Evolutionary conservation across 1,284 basidiomycete genomes (phyloP).

Genomic region (Apiotrichum sp.): DNA sequence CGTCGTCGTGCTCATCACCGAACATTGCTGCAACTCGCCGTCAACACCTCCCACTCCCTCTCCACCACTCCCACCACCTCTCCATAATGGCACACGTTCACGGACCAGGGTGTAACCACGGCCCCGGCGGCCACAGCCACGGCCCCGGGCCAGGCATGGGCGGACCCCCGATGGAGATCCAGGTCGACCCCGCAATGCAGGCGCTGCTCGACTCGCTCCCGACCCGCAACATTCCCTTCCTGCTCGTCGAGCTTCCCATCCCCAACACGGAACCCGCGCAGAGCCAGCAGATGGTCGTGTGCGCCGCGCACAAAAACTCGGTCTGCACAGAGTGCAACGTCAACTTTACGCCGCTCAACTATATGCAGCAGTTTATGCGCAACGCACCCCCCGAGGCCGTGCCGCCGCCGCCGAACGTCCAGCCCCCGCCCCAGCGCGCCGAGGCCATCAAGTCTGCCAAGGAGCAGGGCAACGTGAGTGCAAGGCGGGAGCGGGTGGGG

Average conservation of each 20-base stretch:
- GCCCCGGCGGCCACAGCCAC: constrained; percentile 7
- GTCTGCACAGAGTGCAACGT: constrained; percentile 64
- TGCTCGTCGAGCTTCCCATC: constrained; percentile 22
- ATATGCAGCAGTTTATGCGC: constrained; percentile 62
- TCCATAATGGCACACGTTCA: constrained; percentile 6
- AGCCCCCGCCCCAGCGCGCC: constrained; percentile 59
- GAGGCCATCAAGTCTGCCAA: constrained; percentile 69
- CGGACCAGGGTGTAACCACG: constrained; percentile 11
- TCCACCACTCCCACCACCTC: too few species aligned
- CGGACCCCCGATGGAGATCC: constrained; percentile 7
- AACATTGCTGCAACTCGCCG: too few species aligned
- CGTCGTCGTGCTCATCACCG: too few species aligned
- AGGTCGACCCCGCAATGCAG: constrained; percentile 36
- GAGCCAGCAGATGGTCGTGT: constrained; percentile 48
- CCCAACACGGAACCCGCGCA: constrained; percentile 31
- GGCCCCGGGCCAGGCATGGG: constrained; percentile 4
- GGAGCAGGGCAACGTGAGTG: constrained; percentile 78
- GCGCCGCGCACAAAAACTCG: constrained; percentile 59
- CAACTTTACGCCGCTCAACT: constrained; percentile 65
- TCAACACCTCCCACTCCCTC: neutral
- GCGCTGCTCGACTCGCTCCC: constrained; percentile 40
- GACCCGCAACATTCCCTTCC: constrained; percentile 28
- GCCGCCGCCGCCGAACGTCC: constrained; percentile 70
- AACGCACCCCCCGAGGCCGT: constrained; percentile 63
- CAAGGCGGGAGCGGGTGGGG: too few species aligned